These are phyloP conservation scores for Lentinula aciculospora DNA, from an alignment of 768 basidiomycete genomes.

Conservation along the genomic window DNA sequence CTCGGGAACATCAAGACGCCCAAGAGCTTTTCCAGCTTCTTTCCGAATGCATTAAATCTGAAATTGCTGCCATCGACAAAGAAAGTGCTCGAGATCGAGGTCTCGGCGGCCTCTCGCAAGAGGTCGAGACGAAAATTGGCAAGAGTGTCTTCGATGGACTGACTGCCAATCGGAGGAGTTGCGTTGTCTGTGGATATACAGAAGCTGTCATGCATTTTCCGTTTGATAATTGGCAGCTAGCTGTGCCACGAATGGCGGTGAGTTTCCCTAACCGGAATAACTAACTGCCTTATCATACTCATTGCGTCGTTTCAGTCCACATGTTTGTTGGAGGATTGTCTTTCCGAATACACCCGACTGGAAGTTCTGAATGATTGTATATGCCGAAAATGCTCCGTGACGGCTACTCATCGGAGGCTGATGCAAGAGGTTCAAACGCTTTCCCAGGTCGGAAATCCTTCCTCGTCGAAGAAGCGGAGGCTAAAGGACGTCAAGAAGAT, in stretches of 20 bases:
- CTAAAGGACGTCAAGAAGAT: slow-evolving; percentile 67
- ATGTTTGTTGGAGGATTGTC: slow-evolving; percentile 75
- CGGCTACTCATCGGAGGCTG: slow-evolving; percentile 67
- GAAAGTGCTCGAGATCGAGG: slow-evolving; percentile 72
- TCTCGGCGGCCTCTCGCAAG: slow-evolving; percentile 47
- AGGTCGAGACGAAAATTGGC: slow-evolving; percentile 26
- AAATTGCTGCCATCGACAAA: slow-evolving; percentile 65
- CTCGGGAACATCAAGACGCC: slow-evolving; percentile 95
- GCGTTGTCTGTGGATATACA: slow-evolving; percentile 86
- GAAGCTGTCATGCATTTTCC: slow-evolving; percentile 92
- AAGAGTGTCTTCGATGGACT: slow-evolving; percentile 86
- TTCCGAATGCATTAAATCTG: slow-evolving; percentile 85
- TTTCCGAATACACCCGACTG: slow-evolving; percentile 83
- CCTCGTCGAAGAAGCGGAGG: slow-evolving; percentile 70
- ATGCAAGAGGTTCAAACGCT: slow-evolving; percentile 57
- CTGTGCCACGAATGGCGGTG: slow-evolving; percentile 61
- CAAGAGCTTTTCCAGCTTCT: slow-evolving; percentile 96
- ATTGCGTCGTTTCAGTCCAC: slow-evolving; percentile 35
- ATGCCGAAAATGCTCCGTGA: slow-evolving; percentile 86
- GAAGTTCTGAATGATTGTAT: slow-evolving; percentile 89
- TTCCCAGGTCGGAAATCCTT: slow-evolving; percentile 41
- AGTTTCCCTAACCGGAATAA: slow-evolving; percentile 21
- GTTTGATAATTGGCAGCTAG: slow-evolving; percentile 81
- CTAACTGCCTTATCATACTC: slow-evolving; percentile 9
- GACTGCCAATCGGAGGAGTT: slow-evolving; percentile 85